Evolutionary conservation across 2,329 filamentous ascomycete genomes (phyloP), one percentile per base, ranked within the genome.

Genomic region (Claviceps sp.): DNA sequence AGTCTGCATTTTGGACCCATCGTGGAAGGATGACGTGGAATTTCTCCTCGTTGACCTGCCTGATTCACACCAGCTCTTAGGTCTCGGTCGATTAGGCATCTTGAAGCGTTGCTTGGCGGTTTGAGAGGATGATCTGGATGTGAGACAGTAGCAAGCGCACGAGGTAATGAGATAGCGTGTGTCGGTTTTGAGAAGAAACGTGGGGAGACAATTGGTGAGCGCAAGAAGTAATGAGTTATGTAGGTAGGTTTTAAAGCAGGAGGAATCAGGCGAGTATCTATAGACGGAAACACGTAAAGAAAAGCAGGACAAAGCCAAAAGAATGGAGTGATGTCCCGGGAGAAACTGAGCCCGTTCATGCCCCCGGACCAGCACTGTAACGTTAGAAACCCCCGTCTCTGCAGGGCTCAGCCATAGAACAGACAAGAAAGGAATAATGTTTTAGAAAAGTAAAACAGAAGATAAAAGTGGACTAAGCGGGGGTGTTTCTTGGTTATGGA

Each of bases 1-100:
- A 9, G 37, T 26, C 11, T 49, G 22, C 20, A 43, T 8, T 2
- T 20, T 48, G 13, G 40, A 24, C 14, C 37, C 8, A n/a, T 49
- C 49, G 45, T 37, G 18, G 9, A 51, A 2, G 5, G 52, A 51
- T 9, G 48, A 44, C 14, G 46, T 14, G 8, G 52, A 48, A 38
- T 51, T 54, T 9, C 49, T 41, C 13, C 52, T 54, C 8, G 49
- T 54, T 46, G 45, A 41, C 24, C 16, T 47, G 34, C 41, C 34
- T 14, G 52, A 51, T 20, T 54, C 50, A 26, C 26, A 41, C 52
- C 52, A 54, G 46, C 49, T 54, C 34, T 37, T 48, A 7, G 50
- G 22, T 18, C 45, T 48, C 16, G 22, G 13, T 46, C 34, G 45
- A 18, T 48, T 20, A 42, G 13, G n/a, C 50, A 54, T 51, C n/a